Conservation (phyloP, 768 basidiomycete genomes). For the Neoboletus brunneissimus region DNA sequence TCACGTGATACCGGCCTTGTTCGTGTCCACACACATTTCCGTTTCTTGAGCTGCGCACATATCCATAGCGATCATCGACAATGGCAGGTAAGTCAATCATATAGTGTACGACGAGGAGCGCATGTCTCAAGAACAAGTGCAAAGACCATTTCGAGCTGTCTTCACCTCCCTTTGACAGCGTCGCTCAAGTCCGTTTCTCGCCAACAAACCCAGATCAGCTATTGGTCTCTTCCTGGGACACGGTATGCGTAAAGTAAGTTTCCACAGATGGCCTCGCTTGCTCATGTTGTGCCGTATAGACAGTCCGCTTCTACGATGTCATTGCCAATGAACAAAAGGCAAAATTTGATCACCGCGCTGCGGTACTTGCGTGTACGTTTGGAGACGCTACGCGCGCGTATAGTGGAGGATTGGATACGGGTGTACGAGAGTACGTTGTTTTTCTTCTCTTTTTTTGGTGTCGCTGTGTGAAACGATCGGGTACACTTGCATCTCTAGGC, state of each 20-base stretch:
- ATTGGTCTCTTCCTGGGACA: conserved; percentile 89
- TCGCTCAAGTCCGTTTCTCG: conserved; percentile 79
- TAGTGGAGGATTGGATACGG: conserved; percentile 85
- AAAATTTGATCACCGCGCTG: conserved; percentile 88
- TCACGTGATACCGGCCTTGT: conserved; percentile 8
- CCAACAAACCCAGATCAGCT: conserved; percentile 76
- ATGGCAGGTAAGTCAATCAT: conserved; percentile 18
- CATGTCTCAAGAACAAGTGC: background rate
- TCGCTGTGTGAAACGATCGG: background rate
- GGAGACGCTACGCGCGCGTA: conserved; percentile 63
- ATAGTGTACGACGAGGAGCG: too few species aligned
- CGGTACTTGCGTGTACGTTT: conserved; percentile 83
- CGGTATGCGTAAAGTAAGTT: conserved; percentile 37
- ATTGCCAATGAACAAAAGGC: conserved; percentile 60
- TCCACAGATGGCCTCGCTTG: conserved; percentile 20
- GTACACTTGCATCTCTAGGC: conserved; percentile 31
- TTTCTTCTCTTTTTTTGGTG: background rate
- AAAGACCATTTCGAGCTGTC: conserved; percentile 44
- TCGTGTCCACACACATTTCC: background rate
- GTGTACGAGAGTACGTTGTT: conserved; percentile 64
- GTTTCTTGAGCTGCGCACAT: background rate
- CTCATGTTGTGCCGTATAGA: conserved; percentile 42
- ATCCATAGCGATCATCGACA: background rate
- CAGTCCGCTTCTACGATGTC: conserved; percentile 56
- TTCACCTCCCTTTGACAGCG: conserved; percentile 81